phyloP scores from a whole-genome alignment of 345 rosid species.

The Populus deltoides region DNA sequence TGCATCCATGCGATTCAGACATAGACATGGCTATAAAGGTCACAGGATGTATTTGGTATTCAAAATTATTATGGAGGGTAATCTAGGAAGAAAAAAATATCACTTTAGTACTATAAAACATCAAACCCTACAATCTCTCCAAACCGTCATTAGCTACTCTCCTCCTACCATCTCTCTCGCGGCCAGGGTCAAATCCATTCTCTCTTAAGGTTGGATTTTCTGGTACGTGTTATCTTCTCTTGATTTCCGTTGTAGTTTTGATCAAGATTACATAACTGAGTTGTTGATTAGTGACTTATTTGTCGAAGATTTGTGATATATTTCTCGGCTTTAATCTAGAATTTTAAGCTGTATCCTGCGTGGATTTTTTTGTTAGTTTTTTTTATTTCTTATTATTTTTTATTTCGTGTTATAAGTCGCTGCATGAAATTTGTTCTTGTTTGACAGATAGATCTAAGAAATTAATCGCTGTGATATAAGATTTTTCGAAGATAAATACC shows the following conservation, averaged over 20 bases:
- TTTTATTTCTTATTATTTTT: too few relatives aligned
- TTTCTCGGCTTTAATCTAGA: neutral
- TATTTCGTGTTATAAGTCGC: too few relatives aligned
- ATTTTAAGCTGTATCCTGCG: neutral
- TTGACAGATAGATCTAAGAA: neutral
- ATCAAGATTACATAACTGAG: too few relatives aligned
- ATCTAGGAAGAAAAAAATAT: neutral
- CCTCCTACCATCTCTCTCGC: neutral
- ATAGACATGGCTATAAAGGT: neutral
- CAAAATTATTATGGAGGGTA: neutral
- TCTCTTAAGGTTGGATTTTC: neutral
- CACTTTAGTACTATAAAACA: neutral
- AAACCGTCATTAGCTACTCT: neutral
- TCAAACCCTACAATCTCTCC: neutral
- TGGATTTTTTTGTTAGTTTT: too few relatives aligned
- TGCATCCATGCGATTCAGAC: neutral
- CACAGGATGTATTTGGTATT: neutral
- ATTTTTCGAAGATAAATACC: neutral
- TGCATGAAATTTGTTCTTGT: neutral
- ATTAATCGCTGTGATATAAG: too few relatives aligned
- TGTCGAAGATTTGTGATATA: neutral
- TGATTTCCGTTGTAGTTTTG: too few relatives aligned
- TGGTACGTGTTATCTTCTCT: too few relatives aligned
- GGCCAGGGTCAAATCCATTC: neutral
- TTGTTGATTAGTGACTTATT: neutral